Evolutionary conservation across 2,329 filamentous ascomycete species (phyloP).

Genomic region (Phialophora expanda): DNA sequence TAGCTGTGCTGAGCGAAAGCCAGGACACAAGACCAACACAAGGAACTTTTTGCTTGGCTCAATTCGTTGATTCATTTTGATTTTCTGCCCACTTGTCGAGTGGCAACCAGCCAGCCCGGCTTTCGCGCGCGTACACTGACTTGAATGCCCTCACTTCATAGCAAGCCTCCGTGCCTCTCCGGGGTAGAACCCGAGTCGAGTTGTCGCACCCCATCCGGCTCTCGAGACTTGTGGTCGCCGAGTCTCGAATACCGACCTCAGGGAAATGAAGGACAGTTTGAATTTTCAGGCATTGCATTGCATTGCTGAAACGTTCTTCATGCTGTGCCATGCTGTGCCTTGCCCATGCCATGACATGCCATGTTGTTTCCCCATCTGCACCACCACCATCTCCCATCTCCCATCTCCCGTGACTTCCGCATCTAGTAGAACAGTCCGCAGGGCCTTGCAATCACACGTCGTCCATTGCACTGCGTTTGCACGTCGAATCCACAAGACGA

Average conservation of each 20-base stretch:
- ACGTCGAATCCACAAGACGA: neutral
- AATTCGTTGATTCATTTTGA: neutral
- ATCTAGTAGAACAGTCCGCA: constrained; percentile 1
- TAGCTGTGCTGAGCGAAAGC: neutral
- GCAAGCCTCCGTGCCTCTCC: neutral
- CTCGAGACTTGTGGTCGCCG: neutral
- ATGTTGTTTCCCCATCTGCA: too few species aligned
- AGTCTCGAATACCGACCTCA: neutral
- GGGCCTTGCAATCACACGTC: neutral
- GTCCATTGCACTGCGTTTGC: neutral
- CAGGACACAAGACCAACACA: neutral
- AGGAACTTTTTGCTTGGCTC: neutral
- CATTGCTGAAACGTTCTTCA: neutral
- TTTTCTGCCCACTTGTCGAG: constrained; percentile 4
- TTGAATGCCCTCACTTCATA: neutral
- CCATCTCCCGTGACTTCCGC: neutral
- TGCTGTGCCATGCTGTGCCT: neutral
- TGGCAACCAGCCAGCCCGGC: neutral
- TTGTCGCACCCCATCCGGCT: neutral
- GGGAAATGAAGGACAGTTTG: neutral
- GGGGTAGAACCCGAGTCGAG: neutral
- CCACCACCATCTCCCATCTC: too few species aligned
- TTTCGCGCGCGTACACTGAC: neutral
- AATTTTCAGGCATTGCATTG: neutral
- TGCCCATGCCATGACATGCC: too few species aligned